Evolutionary conservation across 768 basidiomycete genomes (phyloP), one percentile per base, ranked within the genome.

Genomic region (Russula dissimulans): DNA sequence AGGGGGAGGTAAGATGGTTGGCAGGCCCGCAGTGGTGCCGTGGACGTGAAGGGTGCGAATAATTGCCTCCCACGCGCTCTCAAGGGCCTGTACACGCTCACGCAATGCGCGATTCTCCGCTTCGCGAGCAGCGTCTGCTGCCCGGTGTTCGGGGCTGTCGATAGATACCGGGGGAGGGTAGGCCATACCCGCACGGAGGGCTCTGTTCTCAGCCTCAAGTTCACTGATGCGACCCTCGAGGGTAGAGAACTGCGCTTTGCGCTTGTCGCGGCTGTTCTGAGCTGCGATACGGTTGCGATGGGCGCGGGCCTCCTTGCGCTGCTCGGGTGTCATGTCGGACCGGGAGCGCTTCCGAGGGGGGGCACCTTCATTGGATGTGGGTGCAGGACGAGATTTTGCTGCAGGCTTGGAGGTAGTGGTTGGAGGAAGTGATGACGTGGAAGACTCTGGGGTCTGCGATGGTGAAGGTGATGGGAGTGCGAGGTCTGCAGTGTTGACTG

Each of bases 201-300:
- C 81, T 41, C 84, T 74, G 72, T 95, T 95, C 77, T 95, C 92
- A 57, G 86, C 86, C 75, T 89, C 87, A 46, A 95, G 80, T 59
- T 90, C 85, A 2, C 83, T 81, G 0, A 97, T 92, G 86, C 97
- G 98, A 52, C 85, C 79, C 67, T 97, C 95, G 47, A 99, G 80
- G 69, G 95, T 92, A 22, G 91, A 84, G 69, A 87, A 91, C 64
- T 95, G 91, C 15, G 85, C 86, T 73, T 95, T 95, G 58, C 91
- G 82, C 66, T 89, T 81, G 75, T 95, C 93, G 47, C 93, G 85
- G 11, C 89, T 91, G 75, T 93, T 89, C 77, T 95, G 93, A 5
- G 92, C 92, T 2, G 93, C 93, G 71, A 95, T 91, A 53, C 92
- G 82, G 74, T 95, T 95, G 58, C 93, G 85, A 74, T 93, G 90